Conservation (phyloP, 2,329 filamentous ascomycete species). For the Pseudocercospora eumusae region DNA sequence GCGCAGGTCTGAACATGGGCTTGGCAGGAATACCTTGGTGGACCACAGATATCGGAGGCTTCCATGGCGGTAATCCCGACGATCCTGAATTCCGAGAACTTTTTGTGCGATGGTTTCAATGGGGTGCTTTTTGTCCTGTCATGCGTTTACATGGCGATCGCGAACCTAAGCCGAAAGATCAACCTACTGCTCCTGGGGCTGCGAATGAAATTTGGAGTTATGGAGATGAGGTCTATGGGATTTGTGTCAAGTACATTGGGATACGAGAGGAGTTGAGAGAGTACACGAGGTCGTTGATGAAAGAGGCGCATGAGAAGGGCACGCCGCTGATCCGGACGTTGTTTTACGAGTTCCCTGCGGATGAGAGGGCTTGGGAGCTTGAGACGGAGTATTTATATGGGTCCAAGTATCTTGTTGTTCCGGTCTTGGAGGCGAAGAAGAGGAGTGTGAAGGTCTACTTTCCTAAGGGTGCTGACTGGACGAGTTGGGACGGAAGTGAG, state of each 20-base stretch:
- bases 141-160: constrained; percentile 68
- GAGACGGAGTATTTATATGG: constrained; percentile 67
- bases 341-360: constrained; percentile 65
- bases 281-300: constrained; percentile 62
- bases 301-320: constrained; percentile 60
- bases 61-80: constrained; percentile 63
- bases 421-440: constrained; percentile 55
- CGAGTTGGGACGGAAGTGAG: constrained; percentile 41
- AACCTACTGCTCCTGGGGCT: constrained; percentile 49
- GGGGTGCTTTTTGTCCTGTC: constrained; percentile 67
- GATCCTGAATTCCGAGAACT: constrained; percentile 62
- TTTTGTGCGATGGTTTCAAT: constrained; percentile 69
- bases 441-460: constrained; percentile 55
- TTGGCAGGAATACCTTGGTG: constrained; percentile 66
- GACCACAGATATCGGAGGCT: constrained; percentile 71
- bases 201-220: constrained; percentile 68
- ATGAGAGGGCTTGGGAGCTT: constrained; percentile 57
- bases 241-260: constrained; percentile 61
- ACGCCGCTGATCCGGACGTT: constrained; percentile 62
- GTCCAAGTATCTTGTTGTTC: constrained; percentile 58
- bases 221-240: constrained; percentile 60
- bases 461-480: constrained; percentile 53
- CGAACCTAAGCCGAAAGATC: constrained; percentile 51
- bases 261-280: constrained; percentile 60
- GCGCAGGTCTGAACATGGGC: constrained; percentile 67